Percentiles rank a stretch among this genome's conserved stretches.
phyloP scores from a whole-genome alignment of 192 early-diverging fungal species.

The Entophlyctis luteolus region DNA sequence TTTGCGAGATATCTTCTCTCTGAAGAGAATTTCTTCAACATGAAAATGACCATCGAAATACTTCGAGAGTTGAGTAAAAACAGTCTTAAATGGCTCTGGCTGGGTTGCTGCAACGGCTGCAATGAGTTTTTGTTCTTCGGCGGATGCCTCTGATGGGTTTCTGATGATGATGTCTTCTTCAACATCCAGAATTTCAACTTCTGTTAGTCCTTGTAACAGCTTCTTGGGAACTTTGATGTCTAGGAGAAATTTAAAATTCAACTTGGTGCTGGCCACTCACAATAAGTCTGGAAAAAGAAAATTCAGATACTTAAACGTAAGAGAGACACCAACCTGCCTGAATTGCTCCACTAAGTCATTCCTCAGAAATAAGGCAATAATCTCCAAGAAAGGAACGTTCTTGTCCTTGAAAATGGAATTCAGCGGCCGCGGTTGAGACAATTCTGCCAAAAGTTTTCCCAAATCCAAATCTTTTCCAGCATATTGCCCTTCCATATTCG shows the following conservation, averaged over 20 bases:
- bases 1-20: slow-evolving; percentile 52
- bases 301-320: no score
- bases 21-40: slow-evolving; percentile 74
- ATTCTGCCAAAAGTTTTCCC: slow-evolving; percentile 50
- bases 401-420: slow-evolving; percentile 54
- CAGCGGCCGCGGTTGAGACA: slow-evolving; percentile 58
- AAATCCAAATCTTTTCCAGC: slow-evolving; percentile 59
- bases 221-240: neutral
- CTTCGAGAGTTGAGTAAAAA: slow-evolving; percentile 63
- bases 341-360: slow-evolving; percentile 73
- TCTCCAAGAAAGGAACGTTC: slow-evolving; percentile 72
- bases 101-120: slow-evolving; percentile 48
- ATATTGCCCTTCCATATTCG: slow-evolving; percentile 52
- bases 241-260: neutral
- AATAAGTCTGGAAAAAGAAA: no score
- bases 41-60: slow-evolving; percentile 76
- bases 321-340: slow-evolving; percentile 65
- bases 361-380: slow-evolving; percentile 75
- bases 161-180: neutral
- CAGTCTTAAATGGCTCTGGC: slow-evolving; percentile 45
- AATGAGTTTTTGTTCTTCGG: slow-evolving; percentile 50
- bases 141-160: slow-evolving; percentile 10
- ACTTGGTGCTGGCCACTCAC: no score
- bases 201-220: neutral
- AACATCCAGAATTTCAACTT: no score